phyloP scores from a whole-genome alignment of 2,329 filamentous ascomycete species.

The Diaporthe eres region DNA sequence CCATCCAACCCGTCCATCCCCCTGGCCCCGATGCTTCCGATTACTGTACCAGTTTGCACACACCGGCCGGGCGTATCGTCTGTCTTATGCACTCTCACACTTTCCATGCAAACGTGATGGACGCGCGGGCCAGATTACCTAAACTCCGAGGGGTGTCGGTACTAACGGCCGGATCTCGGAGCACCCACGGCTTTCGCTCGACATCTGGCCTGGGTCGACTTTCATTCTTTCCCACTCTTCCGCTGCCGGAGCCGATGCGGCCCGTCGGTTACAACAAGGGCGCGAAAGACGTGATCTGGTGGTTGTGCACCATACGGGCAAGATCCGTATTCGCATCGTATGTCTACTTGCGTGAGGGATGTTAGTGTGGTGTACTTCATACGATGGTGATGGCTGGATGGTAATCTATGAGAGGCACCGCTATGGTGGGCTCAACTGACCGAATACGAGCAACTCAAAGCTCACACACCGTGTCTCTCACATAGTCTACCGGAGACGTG shows the following conservation, averaged over 20 bases:
- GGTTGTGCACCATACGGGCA: not conserved
- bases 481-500: not conserved
- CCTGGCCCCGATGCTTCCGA: slow-evolving; percentile 1
- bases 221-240: not conserved
- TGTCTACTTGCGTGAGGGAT: not conserved
- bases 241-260: slow-evolving; percentile 19
- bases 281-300: not conserved
- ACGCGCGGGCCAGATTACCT: not conserved
- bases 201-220: not conserved
- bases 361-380: no score
- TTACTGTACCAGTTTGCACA: not conserved
- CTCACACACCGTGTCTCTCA: not conserved
- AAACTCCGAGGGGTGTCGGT: not conserved
- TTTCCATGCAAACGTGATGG: not conserved
- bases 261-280: not conserved
- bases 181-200: not conserved
- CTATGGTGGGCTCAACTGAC: not conserved
- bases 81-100: not conserved
- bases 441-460: not conserved
- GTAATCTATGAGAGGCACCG: not conserved
- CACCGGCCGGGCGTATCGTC: slow-evolving; percentile 1
- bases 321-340: not conserved
- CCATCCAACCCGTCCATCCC: not conserved
- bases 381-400: not conserved
- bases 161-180: slow-evolving; percentile 5